Percentiles rank a stretch among this genome's conserved stretches.
Evolutionary conservation across 2,329 filamentous ascomycete species (phyloP).

Genomic region (Magnaporthiopsis incrustans): DNA sequence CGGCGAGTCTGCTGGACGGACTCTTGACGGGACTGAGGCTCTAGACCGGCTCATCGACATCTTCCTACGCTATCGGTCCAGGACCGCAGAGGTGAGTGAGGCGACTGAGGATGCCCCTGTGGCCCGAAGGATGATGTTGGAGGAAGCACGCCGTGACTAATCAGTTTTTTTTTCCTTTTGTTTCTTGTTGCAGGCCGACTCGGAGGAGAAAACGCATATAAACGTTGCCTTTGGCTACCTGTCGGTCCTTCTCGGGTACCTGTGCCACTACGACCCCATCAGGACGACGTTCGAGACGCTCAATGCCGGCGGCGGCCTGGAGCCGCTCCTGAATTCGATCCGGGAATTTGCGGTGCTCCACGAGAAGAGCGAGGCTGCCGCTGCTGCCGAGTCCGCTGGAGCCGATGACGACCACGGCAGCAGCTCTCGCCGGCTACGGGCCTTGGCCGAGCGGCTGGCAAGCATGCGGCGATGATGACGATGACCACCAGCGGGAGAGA

Average conservation of each 20-base stretch:
- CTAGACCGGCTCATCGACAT: constrained; percentile 48
- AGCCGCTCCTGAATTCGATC: constrained; percentile 41
- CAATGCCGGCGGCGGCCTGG: constrained; percentile 35
- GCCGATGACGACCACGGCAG: background rate
- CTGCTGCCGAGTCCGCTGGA: background rate
- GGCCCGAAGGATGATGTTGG: background rate
- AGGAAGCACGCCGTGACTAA: constrained; percentile 5
- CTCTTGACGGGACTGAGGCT: constrained; percentile 32
- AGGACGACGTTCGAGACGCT: constrained; percentile 33
- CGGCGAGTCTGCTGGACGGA: constrained; percentile 51
- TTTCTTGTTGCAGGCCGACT: constrained; percentile 47
- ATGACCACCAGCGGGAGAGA: background rate
- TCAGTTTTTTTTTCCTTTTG: constrained; percentile 12
- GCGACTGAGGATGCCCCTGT: background rate
- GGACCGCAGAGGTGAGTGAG: constrained; percentile 58
- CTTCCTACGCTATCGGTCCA: constrained; percentile 60
- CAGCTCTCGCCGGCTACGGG: background rate
- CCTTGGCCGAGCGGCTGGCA: background rate
- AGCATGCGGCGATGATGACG: background rate
- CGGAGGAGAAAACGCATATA: constrained; percentile 64
- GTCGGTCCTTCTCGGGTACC: constrained; percentile 72
- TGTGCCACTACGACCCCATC: constrained; percentile 52
- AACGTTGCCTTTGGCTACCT: constrained; percentile 85
- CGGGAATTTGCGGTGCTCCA: constrained; percentile 47
- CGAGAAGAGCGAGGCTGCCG: constrained; percentile 29